phyloP scores from a whole-genome alignment of 1,284 basidiomycete genomes.

The Ganoderma multipileum region DNA sequence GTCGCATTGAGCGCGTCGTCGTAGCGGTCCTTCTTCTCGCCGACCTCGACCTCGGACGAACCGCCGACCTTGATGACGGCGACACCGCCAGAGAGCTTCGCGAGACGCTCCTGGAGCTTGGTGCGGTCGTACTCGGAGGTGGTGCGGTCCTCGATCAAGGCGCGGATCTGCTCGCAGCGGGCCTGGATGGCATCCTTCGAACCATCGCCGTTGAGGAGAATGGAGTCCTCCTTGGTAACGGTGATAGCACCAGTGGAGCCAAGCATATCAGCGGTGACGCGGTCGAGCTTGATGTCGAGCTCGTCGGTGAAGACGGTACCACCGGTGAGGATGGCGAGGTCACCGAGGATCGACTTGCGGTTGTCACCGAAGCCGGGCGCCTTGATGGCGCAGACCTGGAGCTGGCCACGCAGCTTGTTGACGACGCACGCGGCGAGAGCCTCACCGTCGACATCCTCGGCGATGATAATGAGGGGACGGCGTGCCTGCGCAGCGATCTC shows the following conservation, averaged over 20 bases:
- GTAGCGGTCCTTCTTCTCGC: constrained; percentile 99
- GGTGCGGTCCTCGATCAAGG: constrained; percentile 82
- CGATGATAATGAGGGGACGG: constrained; percentile 94
- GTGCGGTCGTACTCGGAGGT: constrained; percentile 95
- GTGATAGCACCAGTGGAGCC: constrained; percentile 93
- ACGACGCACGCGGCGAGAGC: constrained; percentile 97
- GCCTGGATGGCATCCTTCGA: constrained; percentile 86
- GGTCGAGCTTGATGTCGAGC: constrained; percentile 97
- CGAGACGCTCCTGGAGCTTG: constrained; percentile 96
- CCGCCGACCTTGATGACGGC: constrained; percentile 99
- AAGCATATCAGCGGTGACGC: constrained; percentile 88
- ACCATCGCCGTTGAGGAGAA: constrained; percentile 93
- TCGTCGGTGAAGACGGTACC: constrained; percentile 99
- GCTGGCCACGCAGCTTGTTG: constrained; percentile 98
- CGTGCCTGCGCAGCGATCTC: constrained; percentile 92
- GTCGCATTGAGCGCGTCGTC: constrained; percentile 98
- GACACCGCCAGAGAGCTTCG: constrained; percentile 95
- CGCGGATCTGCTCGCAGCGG: constrained; percentile 95
- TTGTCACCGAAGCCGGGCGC: constrained; percentile 99
- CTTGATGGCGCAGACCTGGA: constrained; percentile 93
- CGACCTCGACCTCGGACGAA: constrained; percentile 92
- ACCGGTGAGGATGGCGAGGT: constrained; percentile 96
- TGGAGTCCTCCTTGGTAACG: constrained; percentile 98
- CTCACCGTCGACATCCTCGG: constrained; percentile 98
- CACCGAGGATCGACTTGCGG: constrained; percentile 97